Evolutionary conservation across 257 asterid species (phyloP), one percentile per base, ranked within the genome.

Genomic region (Cruciata laevipes): DNA sequence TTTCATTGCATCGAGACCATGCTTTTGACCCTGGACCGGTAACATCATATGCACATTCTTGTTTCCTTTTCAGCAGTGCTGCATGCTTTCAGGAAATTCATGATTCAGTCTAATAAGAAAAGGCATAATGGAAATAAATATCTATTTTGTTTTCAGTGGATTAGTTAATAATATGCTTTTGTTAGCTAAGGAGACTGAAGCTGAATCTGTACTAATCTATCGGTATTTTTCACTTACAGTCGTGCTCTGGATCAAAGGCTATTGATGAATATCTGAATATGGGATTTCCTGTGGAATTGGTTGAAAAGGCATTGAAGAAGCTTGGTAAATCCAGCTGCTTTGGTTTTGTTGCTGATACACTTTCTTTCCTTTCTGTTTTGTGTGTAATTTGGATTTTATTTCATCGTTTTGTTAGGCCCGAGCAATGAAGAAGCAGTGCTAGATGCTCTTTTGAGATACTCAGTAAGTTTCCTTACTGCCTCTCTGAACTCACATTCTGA

Each of bases 211-310:
- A 37, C 49, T 38, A 63, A 63, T 63, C 32, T 38, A 21, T 21
- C n/a, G 30, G 18, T 3, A 20, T 21, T 63, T 10, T 47, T 37
- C 0, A 6, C 24, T 63, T 63, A 12, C 32, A 37, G 67, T 37
- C 67, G 5, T 35, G 67, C 38, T 63, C 67, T 3, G 11, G 67
- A 52, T 37, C 53, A 37, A 63, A 63, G 18, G 16, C n/a, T 49
- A 37, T 63, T 63, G 10, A 63, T 63, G 53, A 37, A 23, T 35
- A 20, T 63, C 7, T 63, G 67, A 24, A 9, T 5, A 63, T 37
- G 53, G 67, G 67, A 63, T 63, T 37, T 63, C 21, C 53, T 3
- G 44, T 20, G 32, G 67, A 63, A 18, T n/a, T 63, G 67, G 53
- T 63, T 21, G 1, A 35, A 27, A 63, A 35, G 44, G 67, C 53